Evolutionary conservation across 768 basidiomycete genomes (phyloP), one percentile per base, ranked within the genome.

Genomic region (Cantharellus anzutake): DNA sequence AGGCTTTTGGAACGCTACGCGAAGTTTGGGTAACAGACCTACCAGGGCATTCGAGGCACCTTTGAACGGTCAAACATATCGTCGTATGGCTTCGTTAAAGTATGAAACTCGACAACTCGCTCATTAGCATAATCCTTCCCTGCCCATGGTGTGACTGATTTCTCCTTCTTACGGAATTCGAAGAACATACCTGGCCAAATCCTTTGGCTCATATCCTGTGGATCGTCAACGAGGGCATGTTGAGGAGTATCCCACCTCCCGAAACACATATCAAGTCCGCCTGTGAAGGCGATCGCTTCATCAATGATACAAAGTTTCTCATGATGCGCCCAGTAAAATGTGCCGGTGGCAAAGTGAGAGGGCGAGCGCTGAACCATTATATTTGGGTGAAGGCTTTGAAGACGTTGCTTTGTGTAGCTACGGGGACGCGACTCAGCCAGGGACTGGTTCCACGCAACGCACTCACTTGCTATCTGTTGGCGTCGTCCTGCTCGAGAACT

Each of bases 251-350:
- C 96, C 96, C 94, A 98, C 80, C 89, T 77, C 66, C 91, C 90
- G 65, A 92, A 96, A 69, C 88, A 94, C 41, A 94, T 76, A 70
- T 99, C 96, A 50, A 99, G 71, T 2, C 96, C 96, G 16, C 96
- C 96, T 89, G 91, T 96, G 72, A 98, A 99, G 0, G 88, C 93
- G 63, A 98, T 96, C 1, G 90, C 81, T 68, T 96, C 87, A 68
- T 99, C 96, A 62, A 99, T 87, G 11, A 97, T 91, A 67, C 94
- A 98, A 63, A 99, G 68, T 68, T 99, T 99, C 75, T 99, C 96
- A 70, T 98, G 96, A 5, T 98, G 96, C 37, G 94, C 93, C 96
- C 96, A 99, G 68, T 96, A 93, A 69, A 94, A 91, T 2, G 92
- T 98, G 7, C 93, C 93, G 0, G 93, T 96, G 68, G 90, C 86